Evolutionary conservation across 768 basidiomycete genomes (phyloP), one percentile per base, ranked within the genome.

Genomic region (Auricularia heimuer): DNA sequence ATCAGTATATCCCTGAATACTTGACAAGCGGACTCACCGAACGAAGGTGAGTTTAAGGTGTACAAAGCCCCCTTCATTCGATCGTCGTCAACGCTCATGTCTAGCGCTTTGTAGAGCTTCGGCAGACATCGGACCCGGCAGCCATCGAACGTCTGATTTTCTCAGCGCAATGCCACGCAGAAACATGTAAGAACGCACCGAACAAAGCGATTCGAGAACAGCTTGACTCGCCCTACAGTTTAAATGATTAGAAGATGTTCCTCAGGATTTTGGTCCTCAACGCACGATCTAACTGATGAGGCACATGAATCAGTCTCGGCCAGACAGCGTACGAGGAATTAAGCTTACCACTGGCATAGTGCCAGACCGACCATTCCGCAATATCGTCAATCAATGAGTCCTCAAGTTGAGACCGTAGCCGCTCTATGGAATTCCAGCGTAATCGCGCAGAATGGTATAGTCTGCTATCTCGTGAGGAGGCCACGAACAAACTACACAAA

Each of bases 51-150:
- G 70, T 89, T 87, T 36, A 93, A 72, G 3, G 88, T 86, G 84
- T 90, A 93, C 21, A 94, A 75, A 3, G 91, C 90, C 10, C 94
- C 94, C 77, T 97, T 95, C 86, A 94, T 91, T n/a, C 89, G 82
- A 72, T 93, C 91, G 69, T 91, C 90, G 45, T 94, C 92, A 21
- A 81, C 82, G 2, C 88, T 90, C 4, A 87, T 85, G 62, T 82
- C 79, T 62, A 89, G 75, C 3, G 83, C 82, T 47, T 78, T 73
- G 66, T 84, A 83, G n/a, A 89, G 73, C 54, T 77, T 66, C 8
- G 87, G 86, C 21, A 88, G 76, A 44, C 82, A 81, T n/a, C 87
- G 83, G 16, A 79, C 80, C 39, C 86, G 79, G 44, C 88, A 81
- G 3, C 88, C 89, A 70, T 90, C 89, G 69, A 85, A 90, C 2